These are phyloP conservation scores for Phytophthora pistaciae DNA, from an alignment of 352 stramenopile species.

Conservation along the genomic window DNA sequence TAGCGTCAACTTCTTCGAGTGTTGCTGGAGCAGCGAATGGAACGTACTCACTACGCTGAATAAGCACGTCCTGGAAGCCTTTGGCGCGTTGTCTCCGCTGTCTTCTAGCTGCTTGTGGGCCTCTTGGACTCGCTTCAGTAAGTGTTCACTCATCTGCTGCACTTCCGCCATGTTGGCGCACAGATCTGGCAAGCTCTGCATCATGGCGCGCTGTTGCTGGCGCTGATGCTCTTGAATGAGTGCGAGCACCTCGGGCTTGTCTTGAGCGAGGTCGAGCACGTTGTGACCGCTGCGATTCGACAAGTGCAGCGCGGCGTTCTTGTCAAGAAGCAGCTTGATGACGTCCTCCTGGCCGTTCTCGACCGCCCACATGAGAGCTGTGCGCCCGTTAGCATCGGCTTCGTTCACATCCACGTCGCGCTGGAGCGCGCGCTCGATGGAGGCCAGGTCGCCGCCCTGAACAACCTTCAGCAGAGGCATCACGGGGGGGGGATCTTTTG, in stretches of 20 bases:
- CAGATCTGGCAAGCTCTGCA: constrained; percentile 6
- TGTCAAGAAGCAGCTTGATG: constrained; percentile 14
- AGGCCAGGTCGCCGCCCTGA: background rate
- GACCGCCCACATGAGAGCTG: constrained; percentile 20
- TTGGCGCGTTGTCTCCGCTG: background rate
- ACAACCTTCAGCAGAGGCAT: constrained; percentile 6
- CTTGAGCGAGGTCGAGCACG: constrained; percentile 11
- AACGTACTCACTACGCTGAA: constrained; percentile 5
- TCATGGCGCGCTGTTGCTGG: background rate
- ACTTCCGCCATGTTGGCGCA: constrained; percentile 8
- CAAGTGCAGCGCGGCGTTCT: constrained; percentile 17
- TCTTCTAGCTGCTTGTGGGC: constrained; percentile 1
- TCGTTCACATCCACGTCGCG: constrained; percentile 12
- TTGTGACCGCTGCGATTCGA: constrained; percentile 7
- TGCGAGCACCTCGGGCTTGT: background rate
- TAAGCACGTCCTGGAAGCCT: background rate
- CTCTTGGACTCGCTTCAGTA: constrained; percentile 4
- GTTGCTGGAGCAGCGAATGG: constrained; percentile 15
- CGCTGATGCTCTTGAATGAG: constrained; percentile 11
- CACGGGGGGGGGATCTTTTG: background rate
- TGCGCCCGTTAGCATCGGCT: constrained; percentile 4
- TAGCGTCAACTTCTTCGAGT: constrained; percentile 23
- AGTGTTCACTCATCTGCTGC: constrained; percentile 13
- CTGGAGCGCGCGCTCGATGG: constrained; percentile 7
- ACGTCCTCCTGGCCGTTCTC: constrained; percentile 10